Conservation (phyloP, 331 rosid genomes). For the Malus hybrid region DNA sequence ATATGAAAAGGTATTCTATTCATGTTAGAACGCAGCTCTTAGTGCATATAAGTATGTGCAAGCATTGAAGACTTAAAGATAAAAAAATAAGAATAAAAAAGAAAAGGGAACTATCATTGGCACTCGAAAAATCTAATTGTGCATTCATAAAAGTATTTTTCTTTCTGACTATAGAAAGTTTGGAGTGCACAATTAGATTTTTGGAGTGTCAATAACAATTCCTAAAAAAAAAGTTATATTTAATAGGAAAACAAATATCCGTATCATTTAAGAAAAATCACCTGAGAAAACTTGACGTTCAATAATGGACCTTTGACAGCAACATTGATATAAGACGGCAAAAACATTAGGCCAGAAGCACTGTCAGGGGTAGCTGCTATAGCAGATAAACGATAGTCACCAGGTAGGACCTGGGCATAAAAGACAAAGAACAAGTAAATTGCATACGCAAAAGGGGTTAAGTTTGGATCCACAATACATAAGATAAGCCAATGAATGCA, state of each 20-base stretch:
- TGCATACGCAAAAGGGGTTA: not conserved
- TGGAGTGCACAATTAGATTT: too few relatives aligned
- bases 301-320: constrained; percentile 67
- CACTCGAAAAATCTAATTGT: too few relatives aligned
- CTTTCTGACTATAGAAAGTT: too few relatives aligned
- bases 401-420: constrained; percentile 65
- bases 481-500: not conserved
- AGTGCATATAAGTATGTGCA: not conserved
- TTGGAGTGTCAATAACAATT: too few relatives aligned
- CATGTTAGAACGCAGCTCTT: not conserved
- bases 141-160: too few relatives aligned
- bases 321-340: constrained; percentile 74
- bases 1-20: not conserved
- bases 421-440: constrained; percentile 1
- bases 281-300: constrained; percentile 87
- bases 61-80: not conserved
- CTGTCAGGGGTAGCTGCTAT: constrained; percentile 66
- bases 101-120: too few relatives aligned
- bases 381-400: constrained; percentile 94
- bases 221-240: not conserved
- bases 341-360: constrained; percentile 77
- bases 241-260: not conserved
- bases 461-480: not conserved
- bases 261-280: constrained; percentile 7
- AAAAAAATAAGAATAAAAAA: not conserved